A percentile compares a stretch with the other conserved stretches of the same genome.
Evolutionary conservation across 2,329 filamentous ascomycete genomes (phyloP).

Genomic region (Emergomyces pasteurianus): DNA sequence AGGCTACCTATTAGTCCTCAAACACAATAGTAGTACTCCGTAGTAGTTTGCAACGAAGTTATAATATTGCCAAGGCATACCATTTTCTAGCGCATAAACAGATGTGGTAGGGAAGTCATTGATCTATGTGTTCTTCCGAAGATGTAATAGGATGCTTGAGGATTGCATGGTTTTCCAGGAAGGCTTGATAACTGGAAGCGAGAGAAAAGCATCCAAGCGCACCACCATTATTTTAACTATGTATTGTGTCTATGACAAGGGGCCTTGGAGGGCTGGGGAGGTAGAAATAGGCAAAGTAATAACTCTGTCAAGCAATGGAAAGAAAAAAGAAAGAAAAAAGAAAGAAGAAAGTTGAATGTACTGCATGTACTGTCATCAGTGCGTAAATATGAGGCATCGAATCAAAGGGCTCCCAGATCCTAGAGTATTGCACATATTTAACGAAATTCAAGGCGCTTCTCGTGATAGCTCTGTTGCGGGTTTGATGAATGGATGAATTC

Average conservation of each 20-base stretch:
- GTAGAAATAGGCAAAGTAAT: neutral
- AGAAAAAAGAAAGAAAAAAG: neutral
- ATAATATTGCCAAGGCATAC: neutral
- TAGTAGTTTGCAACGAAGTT: neutral
- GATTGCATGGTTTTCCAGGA: neutral
- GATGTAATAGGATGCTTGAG: neutral
- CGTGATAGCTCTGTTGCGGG: neutral
- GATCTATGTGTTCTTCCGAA: neutral
- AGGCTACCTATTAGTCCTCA: too few species aligned
- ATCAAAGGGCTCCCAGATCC: neutral
- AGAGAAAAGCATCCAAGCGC: neutral
- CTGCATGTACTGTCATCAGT: neutral
- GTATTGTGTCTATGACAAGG: too few species aligned
- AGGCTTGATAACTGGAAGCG: neutral
- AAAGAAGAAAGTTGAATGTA: neutral
- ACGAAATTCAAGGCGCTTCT: neutral
- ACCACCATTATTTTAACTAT: neutral
- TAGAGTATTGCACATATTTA: neutral
- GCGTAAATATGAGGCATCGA: neutral
- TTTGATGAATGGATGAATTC: neutral
- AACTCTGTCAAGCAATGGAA: too few species aligned
- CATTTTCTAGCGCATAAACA: slow-evolving; percentile 5
- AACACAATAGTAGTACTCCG: too few species aligned
- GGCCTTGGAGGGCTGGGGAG: neutral
- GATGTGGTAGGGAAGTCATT: slow-evolving; percentile 2